Evolutionary conservation across 164 flowering plant species (phyloP), one percentile per base, ranked within the genome.

Genomic region (Nymphaea colorata): DNA sequence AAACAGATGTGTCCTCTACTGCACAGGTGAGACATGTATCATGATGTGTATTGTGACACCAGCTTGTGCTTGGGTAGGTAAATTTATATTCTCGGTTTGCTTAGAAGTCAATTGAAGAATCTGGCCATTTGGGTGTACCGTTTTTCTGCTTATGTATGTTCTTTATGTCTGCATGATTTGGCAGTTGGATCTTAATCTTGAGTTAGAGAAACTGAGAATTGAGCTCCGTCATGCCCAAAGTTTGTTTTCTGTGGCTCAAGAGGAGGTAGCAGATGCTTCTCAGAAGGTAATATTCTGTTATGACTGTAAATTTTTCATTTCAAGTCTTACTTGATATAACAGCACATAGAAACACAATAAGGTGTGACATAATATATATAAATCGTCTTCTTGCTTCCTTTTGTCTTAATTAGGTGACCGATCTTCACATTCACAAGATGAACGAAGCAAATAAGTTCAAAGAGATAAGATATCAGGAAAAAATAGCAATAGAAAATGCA

Each of bases 161-260:
- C 10, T 8, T 10, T 8, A 55, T 8, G 59, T 55, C 16, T 25
- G 36, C 36, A 25, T 61, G 25, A 16, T 16, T 8, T 42, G 74
- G 73, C 90, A 90, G 98, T 74, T 43, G n/a, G 73, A 83, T 68
- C 44, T 84, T 25, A 72, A 76, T 71, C 75, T 83, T 70, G 98
- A 93, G 85, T 78, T 93, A 59, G 97, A 93, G 75, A 88, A 79
- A 75, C 77, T 93, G 72, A 87, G 85, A 75, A 77, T 79, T 71
- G 93, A 90, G 76, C 90, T 93, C 45, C 82, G 89, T 76, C 96
- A 88, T 79, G 79, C 68, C 55, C 82, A 75, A 69, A 93, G 89
- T 72, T 82, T 93, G 86, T 86, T 78, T 72, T 83, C 89, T 51
- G 43, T 85, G 43, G 93, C 96, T 67, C 90, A 86, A 75, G 79